phyloP scores from a whole-genome alignment of 2,329 filamentous ascomycete species.

The Plenodomus tracheiphilus region DNA sequence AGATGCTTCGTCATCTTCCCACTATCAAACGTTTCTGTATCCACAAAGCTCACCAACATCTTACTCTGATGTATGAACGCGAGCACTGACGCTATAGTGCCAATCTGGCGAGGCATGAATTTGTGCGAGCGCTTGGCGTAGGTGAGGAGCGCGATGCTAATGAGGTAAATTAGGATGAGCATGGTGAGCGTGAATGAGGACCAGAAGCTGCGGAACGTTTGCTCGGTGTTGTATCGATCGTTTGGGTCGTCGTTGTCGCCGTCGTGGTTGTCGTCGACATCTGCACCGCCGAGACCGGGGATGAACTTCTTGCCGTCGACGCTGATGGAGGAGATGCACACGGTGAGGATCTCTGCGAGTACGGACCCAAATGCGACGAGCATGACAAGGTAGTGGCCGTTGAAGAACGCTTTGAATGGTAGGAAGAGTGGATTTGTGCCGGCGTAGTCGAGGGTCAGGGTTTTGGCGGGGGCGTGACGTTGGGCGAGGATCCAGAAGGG shows the following conservation, averaged over 20 bases:
- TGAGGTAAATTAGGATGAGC: conserved; percentile 68
- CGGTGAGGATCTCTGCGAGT: conserved; percentile 72
- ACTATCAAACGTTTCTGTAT: conserved; percentile 65
- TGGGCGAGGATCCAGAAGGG: conserved; percentile 72
- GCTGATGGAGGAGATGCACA: conserved; percentile 68
- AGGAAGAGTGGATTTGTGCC: conserved; percentile 70
- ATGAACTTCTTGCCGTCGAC: conserved; percentile 67
- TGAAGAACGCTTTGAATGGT: conserved; percentile 63
- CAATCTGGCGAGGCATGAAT: conserved; percentile 77
- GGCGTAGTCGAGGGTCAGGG: conserved; percentile 72
- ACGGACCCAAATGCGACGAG: conserved; percentile 72
- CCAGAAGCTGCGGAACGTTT: conserved; percentile 64
- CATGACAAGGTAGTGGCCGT: conserved; percentile 67
- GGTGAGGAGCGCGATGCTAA: conserved; percentile 61
- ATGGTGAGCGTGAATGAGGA: conserved; percentile 64
- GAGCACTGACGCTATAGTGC: conserved; percentile 74
- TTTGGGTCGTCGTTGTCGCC: conserved; percentile 1
- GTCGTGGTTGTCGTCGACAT: conserved; percentile 13
- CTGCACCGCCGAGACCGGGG: conserved; percentile 27
- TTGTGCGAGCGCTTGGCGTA: conserved; percentile 66
- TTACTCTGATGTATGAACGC: conserved; percentile 80
- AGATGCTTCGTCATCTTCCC: conserved; percentile 65
- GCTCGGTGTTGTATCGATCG: conserved; percentile 42
- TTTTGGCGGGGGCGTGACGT: conserved; percentile 66
- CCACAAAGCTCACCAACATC: conserved; percentile 77